These are phyloP conservation scores for Dimocarpus longan DNA, from an alignment of 345 rosid species.

Conservation along the genomic window DNA sequence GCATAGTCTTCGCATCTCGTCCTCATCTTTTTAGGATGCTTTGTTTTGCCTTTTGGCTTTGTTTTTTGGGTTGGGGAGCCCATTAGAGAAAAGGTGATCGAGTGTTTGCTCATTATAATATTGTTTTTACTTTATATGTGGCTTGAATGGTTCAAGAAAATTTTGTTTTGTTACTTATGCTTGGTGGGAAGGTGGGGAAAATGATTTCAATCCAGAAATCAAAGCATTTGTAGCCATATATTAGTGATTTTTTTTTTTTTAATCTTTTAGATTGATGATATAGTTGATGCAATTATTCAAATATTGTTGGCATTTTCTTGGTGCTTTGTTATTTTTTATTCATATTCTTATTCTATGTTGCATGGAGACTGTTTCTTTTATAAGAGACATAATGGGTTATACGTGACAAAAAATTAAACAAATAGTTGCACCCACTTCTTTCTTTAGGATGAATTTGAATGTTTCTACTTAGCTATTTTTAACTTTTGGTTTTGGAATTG, in stretches of 20 bases:
- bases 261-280: neutral
- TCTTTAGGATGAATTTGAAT: neutral
- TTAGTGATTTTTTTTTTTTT: neutral
- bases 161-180: neutral
- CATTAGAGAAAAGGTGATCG: slow-evolving; percentile 19
- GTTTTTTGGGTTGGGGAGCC: slow-evolving; percentile 37
- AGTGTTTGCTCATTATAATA: slow-evolving; percentile 9
- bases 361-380: neutral
- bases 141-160: slow-evolving; percentile 14
- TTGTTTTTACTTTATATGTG: slow-evolving; percentile 13
- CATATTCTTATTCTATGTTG: neutral
- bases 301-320: neutral
- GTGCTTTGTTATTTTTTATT: neutral
- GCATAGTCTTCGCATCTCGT: neutral
- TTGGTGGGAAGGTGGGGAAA: neutral
- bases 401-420: neutral
- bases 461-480: neutral
- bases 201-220: neutral
- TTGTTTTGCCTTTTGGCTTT: slow-evolving; percentile 32
- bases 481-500: neutral
- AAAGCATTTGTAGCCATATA: neutral
- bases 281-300: neutral
- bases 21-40: slow-evolving; percentile 26
- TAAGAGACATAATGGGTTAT: neutral
- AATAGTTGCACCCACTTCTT: neutral